Evolutionary conservation across 345 rosid genomes (phyloP), one percentile per base, ranked within the genome.

Genomic region (Pelargonium nanum): DNA sequence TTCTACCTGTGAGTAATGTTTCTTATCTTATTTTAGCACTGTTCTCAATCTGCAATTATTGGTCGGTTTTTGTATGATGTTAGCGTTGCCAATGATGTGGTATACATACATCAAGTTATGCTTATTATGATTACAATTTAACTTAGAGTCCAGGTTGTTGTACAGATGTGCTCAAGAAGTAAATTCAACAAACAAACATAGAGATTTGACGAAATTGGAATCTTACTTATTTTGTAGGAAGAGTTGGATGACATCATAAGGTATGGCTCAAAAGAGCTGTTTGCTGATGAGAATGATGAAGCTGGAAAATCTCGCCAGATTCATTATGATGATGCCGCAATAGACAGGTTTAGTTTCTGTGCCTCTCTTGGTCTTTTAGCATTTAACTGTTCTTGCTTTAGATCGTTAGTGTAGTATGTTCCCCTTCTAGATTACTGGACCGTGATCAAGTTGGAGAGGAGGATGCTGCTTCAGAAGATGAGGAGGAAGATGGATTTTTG

Each of bases 231-330:
- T 40, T 40, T 67, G 32, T 59, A 94, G 99, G 97, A 94, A 76
- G 96, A 94, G 74, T 70, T 94, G 56, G 99, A 94, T 80, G 97
- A 94, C 78, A 94, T 90, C 62, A 87, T 94, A 69, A 85, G 97
- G 71, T 90, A 90, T 75, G 99, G 99, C 64, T 94, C 99, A 57
- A 90, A 86, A 78, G 99, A 94, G 72, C 81, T 94, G 59, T 94
- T 94, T 85, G 89, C 91, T 52, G 95, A 89, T 64, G 97, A 94
- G 76, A 89, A 85, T 58, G 97, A 94, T 59, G 99, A 94, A 78
- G 89, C 87, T 34, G 86, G 92, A 64, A 94, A 90, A 78, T 90
- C 93, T 21, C 92, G 99, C 24, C 95, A 90, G 80, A 94, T 94
- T 70, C 99, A 88, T 75, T 94, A 94, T 51, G 99, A 94, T 68